A percentile compares a stretch with the other conserved stretches of the same genome.
Conservation (phyloP, 2,329 filamentous ascomycete species). For the Dactylonectria macrodidyma region DNA sequence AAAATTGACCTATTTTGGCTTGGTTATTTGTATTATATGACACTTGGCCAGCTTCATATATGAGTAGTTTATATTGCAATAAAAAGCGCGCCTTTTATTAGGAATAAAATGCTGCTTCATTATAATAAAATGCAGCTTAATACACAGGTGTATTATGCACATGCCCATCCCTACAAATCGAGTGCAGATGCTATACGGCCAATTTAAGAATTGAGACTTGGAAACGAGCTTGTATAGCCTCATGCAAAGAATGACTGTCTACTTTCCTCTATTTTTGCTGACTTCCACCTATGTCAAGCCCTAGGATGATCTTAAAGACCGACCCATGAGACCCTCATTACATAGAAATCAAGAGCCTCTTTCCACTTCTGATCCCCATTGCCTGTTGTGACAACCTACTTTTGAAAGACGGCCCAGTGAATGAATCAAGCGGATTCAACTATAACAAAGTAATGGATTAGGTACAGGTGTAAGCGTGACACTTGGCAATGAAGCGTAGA, state of each 20-base stretch:
- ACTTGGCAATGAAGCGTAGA: neutral
- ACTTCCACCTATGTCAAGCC: neutral
- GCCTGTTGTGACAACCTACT: neutral
- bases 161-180: neutral
- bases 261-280: neutral
- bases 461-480: slow-evolving; percentile 1
- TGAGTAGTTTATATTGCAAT: neutral
- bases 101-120: neutral
- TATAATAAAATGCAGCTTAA: neutral
- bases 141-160: neutral
- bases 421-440: neutral
- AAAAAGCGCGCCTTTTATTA: neutral
- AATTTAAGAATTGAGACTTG: slow-evolving; percentile 1
- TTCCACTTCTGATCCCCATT: too few relatives aligned
- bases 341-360: too few relatives aligned
- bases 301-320: too few relatives aligned
- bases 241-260: slow-evolving; percentile 1
- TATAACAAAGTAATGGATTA: neutral
- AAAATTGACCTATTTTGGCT: neutral
- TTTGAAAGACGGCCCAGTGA: neutral
- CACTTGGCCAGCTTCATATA: neutral
- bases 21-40: neutral
- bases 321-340: too few relatives aligned
- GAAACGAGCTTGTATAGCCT: slow-evolving; percentile 1
- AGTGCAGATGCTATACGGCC: slow-evolving; percentile 2